Evolutionary conservation across 2,329 filamentous ascomycete genomes (phyloP), one percentile per base, ranked within the genome.

Genomic region (Phyllosticta capitalensis): DNA sequence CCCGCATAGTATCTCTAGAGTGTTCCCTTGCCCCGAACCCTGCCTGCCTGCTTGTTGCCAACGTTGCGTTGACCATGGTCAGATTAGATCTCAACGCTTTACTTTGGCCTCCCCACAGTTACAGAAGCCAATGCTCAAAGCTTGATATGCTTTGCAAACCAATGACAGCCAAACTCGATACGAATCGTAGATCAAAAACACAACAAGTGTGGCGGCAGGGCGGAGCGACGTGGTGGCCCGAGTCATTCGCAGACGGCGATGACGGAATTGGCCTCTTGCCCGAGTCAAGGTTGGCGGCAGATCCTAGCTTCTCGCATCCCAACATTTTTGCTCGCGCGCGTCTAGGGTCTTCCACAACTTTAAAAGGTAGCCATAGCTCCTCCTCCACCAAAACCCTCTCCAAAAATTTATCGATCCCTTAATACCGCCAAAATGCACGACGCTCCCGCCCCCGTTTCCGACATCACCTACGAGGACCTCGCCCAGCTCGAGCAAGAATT

Each of bases 401-500:
- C 7, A 24, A 14, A 14, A 28, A 24, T 22, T 12, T 24, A 1
- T 24, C 56, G 9, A 20, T 10, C 22, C 21, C 7, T 10, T 2
- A 38, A 30, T 20, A 20, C 7, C 10, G 9, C 24, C 48, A 45
- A 20, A 51, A 59, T 59, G 58, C 48, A 52, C n/a, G 50, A 52
- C 38, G 51, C 51, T 45, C 54, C 56, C 56, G 56, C 56, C 17
- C 52, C 54, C 50, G 58, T 52, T 54, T 45, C 54, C 21, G 56
- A 55, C 33, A 75, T 87, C 63, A 82, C 81, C 61, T 92, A 90
- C 74, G 87, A 90, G 74, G 83, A 92, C 72, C 84, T 97, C 64
- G 82, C 84, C 61, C 82, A 87, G 60, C 80, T 96, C 64, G 90
- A 96, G 78, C 81, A 85, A 66, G 87, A 95, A 64, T 95, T 96